Evolutionary conservation across 73 alveolate species (phyloP), one percentile per base, ranked within the genome.

Genomic region (Stentor roeselii): DNA sequence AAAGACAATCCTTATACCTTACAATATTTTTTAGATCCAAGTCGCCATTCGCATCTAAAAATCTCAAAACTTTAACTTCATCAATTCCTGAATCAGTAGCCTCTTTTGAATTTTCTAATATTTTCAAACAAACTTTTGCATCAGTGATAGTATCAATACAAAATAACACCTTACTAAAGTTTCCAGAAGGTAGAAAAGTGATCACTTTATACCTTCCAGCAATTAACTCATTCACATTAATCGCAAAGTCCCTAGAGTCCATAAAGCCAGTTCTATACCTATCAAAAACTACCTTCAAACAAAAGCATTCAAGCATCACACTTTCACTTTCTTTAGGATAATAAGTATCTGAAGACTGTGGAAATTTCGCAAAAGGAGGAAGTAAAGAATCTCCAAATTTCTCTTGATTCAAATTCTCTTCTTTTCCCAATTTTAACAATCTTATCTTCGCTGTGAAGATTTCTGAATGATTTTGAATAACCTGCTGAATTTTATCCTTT

Each of bases 1-100:
- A 87, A 83, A 87, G 82, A 67, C 75, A 87, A 75, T 87, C 92
- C 40, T 39, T 61, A 37, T 82, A 75, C 76, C 75, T 83, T 27
- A 87, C 41, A 1, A 87, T 86, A 50, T 50, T 50, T 21, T 50
- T 50, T 21, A 11, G 30, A 50, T 50, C 67, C 6, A 21, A 21
- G 67, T 50, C 67, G 6, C 67, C 67, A 50, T 50, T 50, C 6
- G 30, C 6, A 50, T 50, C 21, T 11, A 50, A 11, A 6, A 50
- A 50, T 21, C 67, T 50, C 6, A 50, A 21, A 21, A 50, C 21
- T 50, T 50, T 50, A 21, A 50, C 21, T 50, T 50, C 67, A 50
- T 50, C 67, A 50, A 50, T 21, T 11, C 67, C 21, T 21, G 6
- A 21, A 50, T 50, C 67, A 21, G 21, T 21, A 50, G 6, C 6